phyloP scores from a whole-genome alignment of 2,329 filamentous ascomycete genomes.

The Pseudohalonectria lignicola region DNA sequence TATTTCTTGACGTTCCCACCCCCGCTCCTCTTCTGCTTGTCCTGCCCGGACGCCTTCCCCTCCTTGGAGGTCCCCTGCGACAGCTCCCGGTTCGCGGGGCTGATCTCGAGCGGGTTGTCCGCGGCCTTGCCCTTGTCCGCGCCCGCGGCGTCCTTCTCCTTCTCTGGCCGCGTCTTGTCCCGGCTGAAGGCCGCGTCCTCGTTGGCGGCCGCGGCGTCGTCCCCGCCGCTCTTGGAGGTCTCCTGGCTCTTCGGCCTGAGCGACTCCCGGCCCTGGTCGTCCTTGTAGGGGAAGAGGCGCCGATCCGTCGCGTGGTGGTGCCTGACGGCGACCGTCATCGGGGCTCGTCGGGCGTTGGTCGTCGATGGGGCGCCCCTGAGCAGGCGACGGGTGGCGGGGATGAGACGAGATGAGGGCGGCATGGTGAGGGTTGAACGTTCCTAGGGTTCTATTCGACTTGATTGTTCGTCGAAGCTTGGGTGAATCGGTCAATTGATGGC shows the following conservation, averaged over 20 bases:
- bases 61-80: slow-evolving; percentile 26
- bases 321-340: no score
- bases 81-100: slow-evolving; percentile 32
- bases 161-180: slow-evolving; percentile 54
- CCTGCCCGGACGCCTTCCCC: slow-evolving; percentile 16
- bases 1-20: slow-evolving; percentile 5
- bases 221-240: slow-evolving; percentile 46
- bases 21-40: slow-evolving; percentile 22
- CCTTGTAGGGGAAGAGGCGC: slow-evolving; percentile 30
- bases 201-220: slow-evolving; percentile 47
- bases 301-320: not conserved
- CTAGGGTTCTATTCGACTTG: no score
- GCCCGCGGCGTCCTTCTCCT: slow-evolving; percentile 33
- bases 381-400: not conserved
- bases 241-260: slow-evolving; percentile 58
- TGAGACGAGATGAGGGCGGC: not conserved
- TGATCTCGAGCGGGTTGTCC: slow-evolving; percentile 26
- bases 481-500: no score
- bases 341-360: no score
- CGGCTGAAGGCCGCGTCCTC: slow-evolving; percentile 59
- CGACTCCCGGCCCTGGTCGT: slow-evolving; percentile 45
- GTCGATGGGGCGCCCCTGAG: no score
- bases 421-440: not conserved
- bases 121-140: slow-evolving; percentile 18
- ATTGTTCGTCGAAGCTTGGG: no score